Base-by-base conservation (phyloP, 768 basidiomycete genomes). In the Epithele typhae region DNA sequence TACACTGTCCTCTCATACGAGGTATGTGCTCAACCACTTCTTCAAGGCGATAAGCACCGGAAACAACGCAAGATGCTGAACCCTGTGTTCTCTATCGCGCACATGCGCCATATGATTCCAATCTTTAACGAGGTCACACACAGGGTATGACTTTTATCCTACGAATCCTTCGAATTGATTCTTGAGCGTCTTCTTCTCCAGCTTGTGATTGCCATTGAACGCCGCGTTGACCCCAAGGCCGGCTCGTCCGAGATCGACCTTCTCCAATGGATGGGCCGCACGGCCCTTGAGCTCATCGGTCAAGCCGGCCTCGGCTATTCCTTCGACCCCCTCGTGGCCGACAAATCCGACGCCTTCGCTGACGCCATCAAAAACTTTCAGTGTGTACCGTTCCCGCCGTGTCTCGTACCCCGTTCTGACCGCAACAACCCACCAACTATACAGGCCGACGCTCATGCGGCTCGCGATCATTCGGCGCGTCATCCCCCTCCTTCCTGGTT, bases 11-110 rank as follows among this genome's bases (percentile, higher is more conserved):
- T 1, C 17, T 15, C 3, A n/a, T 37, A 25, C 40, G n/a, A 27
- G 3, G 15, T 40, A 22, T 5, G 19, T 5, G 11, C 36, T 5
- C 27, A 7, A 7, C 17, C 21, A 39, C 15, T 14, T 18, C 9
- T 32, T 2, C 21, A 57, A n/a, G 55, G 55, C 2, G 38, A 48
- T 3, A 45, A 50, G 10, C 59, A 62, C 48, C 10, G 37, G n/a
- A 49, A 51, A 22, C 58, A 59, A 46, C 24, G 67, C 62, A 45
- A 73, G 68, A 25, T 58, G 14, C 45, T 57, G 15, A 53, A 53
- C 39, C 56, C 52, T 11, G 48, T 60, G 15, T 56, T 54, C 36
- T 56, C 55, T 4, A 46, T 48, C 15, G 45, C 33, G 25, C 51
- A 62, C 27, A 57, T 60, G 49, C 52, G 56, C 9, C 45, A 40